Percentiles rank a stretch among this genome's conserved stretches.
These are phyloP conservation scores for Thinopyrum elongatum DNA, from an alignment of 176 grass and related monocot genomes.

Conservation along the genomic window DNA sequence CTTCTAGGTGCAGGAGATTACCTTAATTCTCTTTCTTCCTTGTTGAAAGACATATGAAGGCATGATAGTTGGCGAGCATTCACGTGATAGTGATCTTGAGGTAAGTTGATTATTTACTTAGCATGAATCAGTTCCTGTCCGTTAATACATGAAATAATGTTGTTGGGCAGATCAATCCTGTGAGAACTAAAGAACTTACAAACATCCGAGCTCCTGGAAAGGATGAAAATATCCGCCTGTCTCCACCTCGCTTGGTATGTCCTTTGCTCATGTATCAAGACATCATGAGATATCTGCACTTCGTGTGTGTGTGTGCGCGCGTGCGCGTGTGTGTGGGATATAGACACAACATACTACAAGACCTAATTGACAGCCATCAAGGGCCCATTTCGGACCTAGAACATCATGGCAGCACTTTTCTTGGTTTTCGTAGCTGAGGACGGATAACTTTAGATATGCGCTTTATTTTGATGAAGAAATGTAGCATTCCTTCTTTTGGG, in stretches of 20 bases:
- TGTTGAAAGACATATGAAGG: conserved; percentile 80
- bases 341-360: neutral
- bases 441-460: neutral
- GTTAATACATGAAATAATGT: conserved; percentile 18
- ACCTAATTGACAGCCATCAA: neutral
- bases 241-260: conserved; percentile 92
- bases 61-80: conserved; percentile 97
- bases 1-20: neutral
- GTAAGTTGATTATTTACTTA: conserved; percentile 51
- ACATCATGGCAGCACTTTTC: neutral
- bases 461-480: conserved; percentile 8
- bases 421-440: neutral
- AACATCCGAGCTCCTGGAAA: conserved; percentile 94
- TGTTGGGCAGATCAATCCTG: conserved; percentile 76
- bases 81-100: conserved; percentile 96
- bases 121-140: neutral
- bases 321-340: neutral
- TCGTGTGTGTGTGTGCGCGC: neutral
- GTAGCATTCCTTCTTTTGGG: neutral
- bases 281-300: neutral
- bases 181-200: conserved; percentile 96
- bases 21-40: conserved; percentile 23
- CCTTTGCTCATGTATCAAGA: neutral
- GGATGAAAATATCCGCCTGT: conserved; percentile 90
- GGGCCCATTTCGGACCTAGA: neutral